These are phyloP conservation scores for Cytospora mali DNA, from an alignment of 2,329 filamentous ascomycete genomes.

Conservation along the genomic window DNA sequence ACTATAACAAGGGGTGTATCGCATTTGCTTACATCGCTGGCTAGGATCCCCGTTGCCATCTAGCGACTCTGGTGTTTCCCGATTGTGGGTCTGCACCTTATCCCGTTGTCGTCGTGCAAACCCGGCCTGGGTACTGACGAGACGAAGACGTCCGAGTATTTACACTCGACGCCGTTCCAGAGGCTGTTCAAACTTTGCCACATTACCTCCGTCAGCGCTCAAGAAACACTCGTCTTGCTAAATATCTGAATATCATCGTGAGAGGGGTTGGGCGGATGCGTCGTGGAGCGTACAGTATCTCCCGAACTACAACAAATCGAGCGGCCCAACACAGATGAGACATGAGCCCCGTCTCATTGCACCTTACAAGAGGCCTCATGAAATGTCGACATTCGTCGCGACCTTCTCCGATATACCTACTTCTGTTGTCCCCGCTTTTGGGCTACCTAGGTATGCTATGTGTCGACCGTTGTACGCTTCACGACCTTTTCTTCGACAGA, in stretches of 20 bases:
- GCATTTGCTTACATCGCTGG: neutral
- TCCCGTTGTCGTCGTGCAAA: neutral
- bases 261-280: neutral
- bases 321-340: constrained; percentile 48
- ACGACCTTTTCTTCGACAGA: neutral
- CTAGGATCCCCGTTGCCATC: neutral
- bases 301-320: neutral
- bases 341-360: constrained; percentile 48
- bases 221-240: neutral
- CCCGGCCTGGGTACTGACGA: constrained; percentile 27
- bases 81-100: neutral
- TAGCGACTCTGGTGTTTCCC: neutral
- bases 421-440: constrained; percentile 39
- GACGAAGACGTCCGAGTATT: constrained; percentile 33
- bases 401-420: constrained; percentile 41
- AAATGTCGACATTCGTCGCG: constrained; percentile 42
- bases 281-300: neutral
- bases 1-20: neutral
- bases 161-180: constrained; percentile 48
- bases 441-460: neutral
- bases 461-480: constrained; percentile 4
- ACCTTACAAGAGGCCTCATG: constrained; percentile 49
- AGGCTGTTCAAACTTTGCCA: constrained; percentile 47
- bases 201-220: neutral
- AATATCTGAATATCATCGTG: neutral